phyloP scores from a whole-genome alignment of 805 yeast genomes.

The Zygotorulaspora sp. region DNA sequence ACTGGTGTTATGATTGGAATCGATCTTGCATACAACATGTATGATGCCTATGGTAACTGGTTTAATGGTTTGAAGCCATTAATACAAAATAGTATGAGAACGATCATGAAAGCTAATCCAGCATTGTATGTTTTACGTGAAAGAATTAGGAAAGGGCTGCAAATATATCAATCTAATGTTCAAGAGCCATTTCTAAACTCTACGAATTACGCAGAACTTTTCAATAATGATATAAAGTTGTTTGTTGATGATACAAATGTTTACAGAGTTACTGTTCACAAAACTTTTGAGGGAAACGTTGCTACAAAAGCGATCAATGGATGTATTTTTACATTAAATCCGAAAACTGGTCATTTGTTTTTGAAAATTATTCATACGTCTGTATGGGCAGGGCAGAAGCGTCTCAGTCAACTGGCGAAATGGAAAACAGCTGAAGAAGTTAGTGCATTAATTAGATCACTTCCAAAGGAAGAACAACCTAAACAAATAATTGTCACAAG shows the following conservation, averaged over 20 bases:
- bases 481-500: conserved; percentile 86
- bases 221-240: conserved; percentile 75
- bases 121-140: conserved; percentile 88
- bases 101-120: conserved; percentile 92
- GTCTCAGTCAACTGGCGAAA: conserved; percentile 86
- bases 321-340: conserved; percentile 82
- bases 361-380: conserved; percentile 88
- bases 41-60: conserved; percentile 97
- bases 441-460: conserved; percentile 80
- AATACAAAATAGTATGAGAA: conserved; percentile 86
- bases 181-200: conserved; percentile 89
- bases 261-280: conserved; percentile 85
- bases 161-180: conserved; percentile 87
- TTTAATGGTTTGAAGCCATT: conserved; percentile 89
- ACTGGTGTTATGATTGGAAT: conserved; percentile 88
- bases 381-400: conserved; percentile 95
- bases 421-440: conserved; percentile 99
- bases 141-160: conserved; percentile 89
- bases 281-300: conserved; percentile 87
- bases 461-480: conserved; percentile 93
- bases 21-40: conserved; percentile 93
- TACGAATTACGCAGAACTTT: conserved; percentile 82
- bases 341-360: conserved; percentile 85
- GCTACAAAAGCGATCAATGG: conserved; percentile 94
- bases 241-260: conserved; percentile 94